Conservation (phyloP, 176 grass and related monocot species). For the Ananas comosus region DNA sequence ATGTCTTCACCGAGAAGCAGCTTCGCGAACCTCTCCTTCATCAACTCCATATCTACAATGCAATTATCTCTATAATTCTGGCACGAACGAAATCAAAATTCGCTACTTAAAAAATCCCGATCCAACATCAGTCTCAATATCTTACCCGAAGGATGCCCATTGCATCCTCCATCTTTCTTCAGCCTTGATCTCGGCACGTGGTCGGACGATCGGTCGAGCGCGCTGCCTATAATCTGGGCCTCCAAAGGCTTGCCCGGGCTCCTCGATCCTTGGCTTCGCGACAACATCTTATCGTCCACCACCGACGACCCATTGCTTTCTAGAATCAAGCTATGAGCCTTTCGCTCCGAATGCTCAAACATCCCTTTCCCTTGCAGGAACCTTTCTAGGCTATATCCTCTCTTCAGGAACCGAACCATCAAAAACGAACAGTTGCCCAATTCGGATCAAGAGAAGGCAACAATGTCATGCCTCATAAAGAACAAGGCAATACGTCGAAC, state of each 20-base stretch:
- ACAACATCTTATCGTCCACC: slow-evolving; percentile 7
- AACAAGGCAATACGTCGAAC: too few relatives aligned
- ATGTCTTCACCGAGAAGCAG: slow-evolving; percentile 85
- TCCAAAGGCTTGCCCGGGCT: background rate
- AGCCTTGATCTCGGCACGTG: slow-evolving; percentile 8
- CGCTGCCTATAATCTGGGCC: too few relatives aligned
- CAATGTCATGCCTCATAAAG: background rate
- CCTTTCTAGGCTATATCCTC: background rate
- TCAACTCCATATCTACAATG: slow-evolving; percentile 42
- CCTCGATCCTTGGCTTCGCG: slow-evolving; percentile 7
- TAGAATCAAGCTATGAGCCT: background rate
- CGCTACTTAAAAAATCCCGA: background rate
- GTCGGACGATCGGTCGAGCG: too few relatives aligned
- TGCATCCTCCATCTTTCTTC: slow-evolving; percentile 5
- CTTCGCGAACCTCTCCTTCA: slow-evolving; percentile 81
- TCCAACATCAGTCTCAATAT: background rate
- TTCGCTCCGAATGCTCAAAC: background rate
- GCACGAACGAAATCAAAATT: background rate
- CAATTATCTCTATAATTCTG: background rate
- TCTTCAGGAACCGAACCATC: slow-evolving; percentile 1
- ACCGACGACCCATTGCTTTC: background rate
- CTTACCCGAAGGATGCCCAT: slow-evolving; percentile 32
- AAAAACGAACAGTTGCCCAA: background rate
- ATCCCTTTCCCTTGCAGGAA: background rate
- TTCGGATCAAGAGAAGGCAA: background rate